Evolutionary conservation across 495 filamentous ascomycete genomes (phyloP), one percentile per base, ranked within the genome.

Genomic region (Tuber aestivum): DNA sequence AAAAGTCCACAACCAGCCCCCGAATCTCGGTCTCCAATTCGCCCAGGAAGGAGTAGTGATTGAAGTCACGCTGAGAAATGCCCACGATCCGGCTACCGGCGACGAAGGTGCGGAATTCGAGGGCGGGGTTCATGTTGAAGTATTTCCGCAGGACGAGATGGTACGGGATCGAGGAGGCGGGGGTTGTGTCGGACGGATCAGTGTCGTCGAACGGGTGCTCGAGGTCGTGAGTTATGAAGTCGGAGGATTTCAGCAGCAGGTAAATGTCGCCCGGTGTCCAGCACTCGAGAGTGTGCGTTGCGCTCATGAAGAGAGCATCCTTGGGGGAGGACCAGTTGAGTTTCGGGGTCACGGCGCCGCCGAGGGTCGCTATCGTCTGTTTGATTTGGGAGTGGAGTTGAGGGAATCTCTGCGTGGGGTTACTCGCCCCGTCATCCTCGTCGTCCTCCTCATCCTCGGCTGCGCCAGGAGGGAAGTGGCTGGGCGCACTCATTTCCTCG

Each of bases 311-410:
- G n/a, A 92, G 92, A 14, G 95, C 96, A 83, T 99, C 95, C 83
- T 97, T 97, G 0, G 95, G 95, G 6, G 92, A 89, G 41, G 94
- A 97, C 95, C 95, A 99, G 86, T 98, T 97, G 38, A 99, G 86
- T 82, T 99, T 99, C 3, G 96, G 96, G 0, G 90, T 89, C 0
- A 94, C 94, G 44, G 89, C 89, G 75, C 95, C 95, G 44, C 92
- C 93, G 0, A 97, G 87, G 74, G 92, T 89, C 5, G 87, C 81
- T 78, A 99, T 97, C 7, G 89, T 91, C 23, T 86, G 83, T 84
- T 90, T 91, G 82, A 99, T 91, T 70, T 88, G 83, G 50, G 88
- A 83, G 84, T 99, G 96, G 3, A 94, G 88, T 32, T 92, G 91
- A 10, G 87, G 88, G 80, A 89, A 90, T 68, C 85, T 84, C 73